Conservation (phyloP, 768 basidiomycete species). For the Chalciporus pseudorubinellus region DNA sequence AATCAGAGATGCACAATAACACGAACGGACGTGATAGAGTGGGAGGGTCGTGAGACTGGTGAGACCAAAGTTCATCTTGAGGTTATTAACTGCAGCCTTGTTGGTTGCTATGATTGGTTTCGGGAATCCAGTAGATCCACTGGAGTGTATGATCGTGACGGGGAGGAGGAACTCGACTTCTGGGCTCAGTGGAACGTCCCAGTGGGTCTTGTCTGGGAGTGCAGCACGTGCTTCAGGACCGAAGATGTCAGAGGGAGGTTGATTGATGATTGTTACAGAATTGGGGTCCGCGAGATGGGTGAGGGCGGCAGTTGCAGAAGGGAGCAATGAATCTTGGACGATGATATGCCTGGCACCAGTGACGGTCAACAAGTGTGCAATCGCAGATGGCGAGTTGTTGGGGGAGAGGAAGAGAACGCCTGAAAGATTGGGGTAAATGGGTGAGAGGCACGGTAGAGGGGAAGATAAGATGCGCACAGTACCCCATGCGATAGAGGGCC, state of each 20-base stretch:
- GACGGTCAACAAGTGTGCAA: slow-evolving; percentile 41
- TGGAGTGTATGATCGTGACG: slow-evolving; percentile 27
- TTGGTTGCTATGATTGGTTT: slow-evolving; percentile 42
- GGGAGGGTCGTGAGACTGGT: slow-evolving; percentile 26
- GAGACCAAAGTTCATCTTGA: slow-evolving; percentile 31
- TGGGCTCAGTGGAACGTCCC: slow-evolving; percentile 20
- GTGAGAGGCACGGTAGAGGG: not conserved
- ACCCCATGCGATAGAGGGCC: slow-evolving; percentile 31
- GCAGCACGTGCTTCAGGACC: slow-evolving; percentile 12
- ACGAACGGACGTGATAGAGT: slow-evolving; percentile 31
- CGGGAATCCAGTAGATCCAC: slow-evolving; percentile 45
- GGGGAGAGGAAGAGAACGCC: slow-evolving; percentile 38
- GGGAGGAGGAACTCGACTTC: slow-evolving; percentile 22
- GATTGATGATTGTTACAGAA: slow-evolving; percentile 22
- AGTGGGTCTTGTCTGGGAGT: slow-evolving; percentile 21
- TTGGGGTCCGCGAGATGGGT: slow-evolving; percentile 15
- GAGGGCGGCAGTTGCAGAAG: slow-evolving; percentile 18
- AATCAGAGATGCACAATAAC: not conserved
- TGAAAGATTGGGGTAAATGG: not conserved
- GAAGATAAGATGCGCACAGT: slow-evolving; percentile 21
- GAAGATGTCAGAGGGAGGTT: slow-evolving; percentile 21
- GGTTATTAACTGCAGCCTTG: slow-evolving; percentile 35
- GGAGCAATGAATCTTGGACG: slow-evolving; percentile 15
- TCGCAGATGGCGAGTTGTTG: slow-evolving; percentile 46
- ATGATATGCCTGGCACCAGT: slow-evolving; percentile 23